These are phyloP conservation scores for Lachnellula subtilissima DNA, from an alignment of 2,329 filamentous ascomycete genomes.

Conservation along the genomic window DNA sequence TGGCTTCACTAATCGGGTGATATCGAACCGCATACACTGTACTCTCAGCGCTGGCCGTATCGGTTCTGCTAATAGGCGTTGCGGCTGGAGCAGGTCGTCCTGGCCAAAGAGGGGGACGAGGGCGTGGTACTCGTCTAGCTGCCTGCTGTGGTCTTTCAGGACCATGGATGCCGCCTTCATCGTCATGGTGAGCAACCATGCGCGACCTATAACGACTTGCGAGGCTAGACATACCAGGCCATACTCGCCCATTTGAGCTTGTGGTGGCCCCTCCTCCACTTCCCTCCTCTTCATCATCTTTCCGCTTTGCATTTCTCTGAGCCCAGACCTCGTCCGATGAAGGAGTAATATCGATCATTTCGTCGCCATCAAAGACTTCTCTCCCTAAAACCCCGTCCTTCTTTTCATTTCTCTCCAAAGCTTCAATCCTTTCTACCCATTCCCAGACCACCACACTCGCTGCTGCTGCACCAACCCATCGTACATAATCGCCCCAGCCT, in stretches of 20 bases:
- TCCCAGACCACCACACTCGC: conserved; percentile 79
- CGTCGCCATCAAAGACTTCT: conserved; percentile 69
- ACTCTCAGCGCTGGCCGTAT: conserved; percentile 59
- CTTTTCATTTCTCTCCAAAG: conserved; percentile 65
- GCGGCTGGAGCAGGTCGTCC: conserved; percentile 49
- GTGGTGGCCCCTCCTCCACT: conserved; percentile 16
- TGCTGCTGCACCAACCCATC: conserved; percentile 70
- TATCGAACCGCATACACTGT: conserved; percentile 61
- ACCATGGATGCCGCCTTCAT: conserved; percentile 16
- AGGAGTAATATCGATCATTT: conserved; percentile 63
- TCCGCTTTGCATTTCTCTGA: conserved; percentile 31
- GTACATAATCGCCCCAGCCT: conserved; percentile 71
- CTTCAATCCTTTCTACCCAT: conserved; percentile 74
- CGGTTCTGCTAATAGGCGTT: conserved; percentile 56
- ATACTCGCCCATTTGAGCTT: conserved; percentile 27
- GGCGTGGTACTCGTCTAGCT: conserved; percentile 13
- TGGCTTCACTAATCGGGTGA: conserved; percentile 46
- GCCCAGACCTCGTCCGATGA: conserved; percentile 47
- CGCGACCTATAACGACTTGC: conserved; percentile 26
- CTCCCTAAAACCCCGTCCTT: conserved; percentile 68
- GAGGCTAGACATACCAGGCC: conserved; percentile 40
- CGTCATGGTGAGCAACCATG: conserved; percentile 12
- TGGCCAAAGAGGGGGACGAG: conserved; percentile 41
- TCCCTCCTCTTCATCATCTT: conserved; percentile 16
- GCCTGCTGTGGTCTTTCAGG: conserved; percentile 3